These are phyloP conservation scores for Penicillium sp. DNA, from an alignment of 2,329 filamentous ascomycete genomes.

Conservation along the genomic window DNA sequence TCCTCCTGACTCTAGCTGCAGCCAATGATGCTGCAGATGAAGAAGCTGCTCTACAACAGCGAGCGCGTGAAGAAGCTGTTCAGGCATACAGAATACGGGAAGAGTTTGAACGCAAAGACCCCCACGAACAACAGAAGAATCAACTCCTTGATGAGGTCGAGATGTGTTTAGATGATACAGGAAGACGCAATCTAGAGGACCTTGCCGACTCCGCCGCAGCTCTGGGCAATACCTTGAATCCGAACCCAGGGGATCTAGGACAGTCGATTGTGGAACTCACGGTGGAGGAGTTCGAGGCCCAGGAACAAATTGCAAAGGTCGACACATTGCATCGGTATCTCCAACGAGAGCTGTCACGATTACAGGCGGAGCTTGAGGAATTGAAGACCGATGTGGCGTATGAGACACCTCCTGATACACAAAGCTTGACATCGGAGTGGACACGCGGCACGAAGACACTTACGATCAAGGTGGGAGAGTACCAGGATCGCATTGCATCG, in stretches of 20 bases:
- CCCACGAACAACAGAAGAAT: constrained; percentile 31
- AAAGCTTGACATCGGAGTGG: constrained; percentile 70
- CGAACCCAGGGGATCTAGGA: constrained; percentile 52
- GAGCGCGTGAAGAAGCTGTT: constrained; percentile 38
- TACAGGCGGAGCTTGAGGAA: constrained; percentile 31
- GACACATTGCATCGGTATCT: constrained; percentile 58
- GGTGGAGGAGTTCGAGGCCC: constrained; percentile 49
- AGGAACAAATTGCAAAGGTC: constrained; percentile 58
- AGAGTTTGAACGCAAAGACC: constrained; percentile 21
- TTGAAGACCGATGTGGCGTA: constrained; percentile 44
- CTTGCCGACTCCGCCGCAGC: constrained; percentile 55
- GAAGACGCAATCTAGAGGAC: constrained; percentile 55
- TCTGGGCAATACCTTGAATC: constrained; percentile 49
- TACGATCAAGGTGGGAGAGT: constrained; percentile 64
- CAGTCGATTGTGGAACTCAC: constrained; percentile 57
- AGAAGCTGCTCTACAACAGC: constrained; percentile 36
- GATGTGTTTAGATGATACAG: constrained; percentile 53
- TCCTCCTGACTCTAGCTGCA: constrained; percentile 69
- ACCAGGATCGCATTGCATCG: constrained; percentile 54
- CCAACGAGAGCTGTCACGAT: constrained; percentile 47
- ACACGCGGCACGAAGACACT: constrained; percentile 68
- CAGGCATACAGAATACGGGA: constrained; percentile 32
- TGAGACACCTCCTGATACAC: constrained; percentile 57
- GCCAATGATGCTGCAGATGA: constrained; percentile 68
- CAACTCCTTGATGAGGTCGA: constrained; percentile 56